Base-by-base conservation (phyloP, 106 monocot genomes). In the Apostasia shenzhenica region DNA sequence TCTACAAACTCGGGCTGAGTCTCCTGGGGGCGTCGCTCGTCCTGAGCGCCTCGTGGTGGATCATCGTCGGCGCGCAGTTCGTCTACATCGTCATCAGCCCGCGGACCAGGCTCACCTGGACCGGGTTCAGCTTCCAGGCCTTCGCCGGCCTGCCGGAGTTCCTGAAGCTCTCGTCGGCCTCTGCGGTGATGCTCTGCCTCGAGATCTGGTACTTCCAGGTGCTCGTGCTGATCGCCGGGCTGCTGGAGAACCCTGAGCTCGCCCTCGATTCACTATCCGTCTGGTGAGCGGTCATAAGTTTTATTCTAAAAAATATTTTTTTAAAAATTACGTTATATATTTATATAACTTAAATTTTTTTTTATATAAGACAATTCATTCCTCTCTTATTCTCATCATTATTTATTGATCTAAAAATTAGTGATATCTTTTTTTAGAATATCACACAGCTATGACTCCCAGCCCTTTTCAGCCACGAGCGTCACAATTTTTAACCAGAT, bases 101-200 rank as follows among this genome's bases (percentile, higher is more conserved):
- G 52, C 26, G 51, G 67, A 67, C 72, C 71, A 38, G 60, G 67
- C 8, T 13, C 26, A 78, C 78, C 1, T 72, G 72, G 66, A 50
- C 64, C 13, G 66, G 78, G 78, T 72, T 78, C 44, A 57, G 54
- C 5, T 10, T 51, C 51, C 49, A 59, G 78, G 78, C 72, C 13
- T 78, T 78, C 60, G 37, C 56, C 5, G 72, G 72, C 14, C 52
- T 78, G 54, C 26, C 38, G 39, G 63, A 54, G 71, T 77, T 77
- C 47, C 14, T 77, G 51, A 66, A 67, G 54, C 61, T 76, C 37
- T 83, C 92, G 0, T 13, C 78, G 48, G 82, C 92, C 4, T 92
- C 92, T 0, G 85, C 85, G 4, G 59, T 92, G 14, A 88, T 92
- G 92, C 73, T 92, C 81, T 83, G 86, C 41, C 69, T 91, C 84